Base-by-base conservation (phyloP, 169 alveolate species). In the Eimeria praecox region DNA sequence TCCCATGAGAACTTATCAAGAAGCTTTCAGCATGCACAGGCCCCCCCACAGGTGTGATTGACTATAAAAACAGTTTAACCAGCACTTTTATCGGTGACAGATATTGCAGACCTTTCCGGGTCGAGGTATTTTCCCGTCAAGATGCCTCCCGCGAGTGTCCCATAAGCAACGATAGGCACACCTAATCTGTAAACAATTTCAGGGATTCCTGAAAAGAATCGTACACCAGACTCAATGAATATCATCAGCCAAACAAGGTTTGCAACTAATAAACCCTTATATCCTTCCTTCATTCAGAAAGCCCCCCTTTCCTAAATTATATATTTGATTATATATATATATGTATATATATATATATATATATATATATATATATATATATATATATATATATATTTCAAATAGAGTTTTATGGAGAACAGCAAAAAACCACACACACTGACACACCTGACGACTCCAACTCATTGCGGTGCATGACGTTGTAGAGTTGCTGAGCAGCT, bases 81-180 rank as follows among this genome's bases (percentile, higher is more conserved):
- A 0, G 30, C 20, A 52, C n/a, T 49, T 69, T 27, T 46, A 52
- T 30, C 64, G 5, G 56, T 30, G 22, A 14, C 35, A 8, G 42
- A 30, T 0, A 94, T 46, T 2, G 33, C 92, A 20, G 56, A 97
- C 97, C 98, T 71, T 86, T 98, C 98, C 0, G 98, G 98, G 90
- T 98, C 98, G 66, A 98, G 95, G 95, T 98, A 98, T 87, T 98
- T 98, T 35, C 98, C 98, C 10, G 98, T 98, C 62, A 98, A 85
- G n/a, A 98, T 97, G 78, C 98, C 98, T 22, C 98, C 98, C 16
- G 98, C 98, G 64, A 98, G 95, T n/a, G 95, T 80, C 40, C 98
- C 98, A 90, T 98, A 98, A 22, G 98, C 97, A n/a, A 98, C 97
- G 44, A 98, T 89, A 9, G 98, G 98, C 62, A 98, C 97, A 59